Evolutionary conservation across 805 yeast genomes (phyloP), one percentile per base, ranked within the genome.

Genomic region (Kockiozyma suomiensis): DNA sequence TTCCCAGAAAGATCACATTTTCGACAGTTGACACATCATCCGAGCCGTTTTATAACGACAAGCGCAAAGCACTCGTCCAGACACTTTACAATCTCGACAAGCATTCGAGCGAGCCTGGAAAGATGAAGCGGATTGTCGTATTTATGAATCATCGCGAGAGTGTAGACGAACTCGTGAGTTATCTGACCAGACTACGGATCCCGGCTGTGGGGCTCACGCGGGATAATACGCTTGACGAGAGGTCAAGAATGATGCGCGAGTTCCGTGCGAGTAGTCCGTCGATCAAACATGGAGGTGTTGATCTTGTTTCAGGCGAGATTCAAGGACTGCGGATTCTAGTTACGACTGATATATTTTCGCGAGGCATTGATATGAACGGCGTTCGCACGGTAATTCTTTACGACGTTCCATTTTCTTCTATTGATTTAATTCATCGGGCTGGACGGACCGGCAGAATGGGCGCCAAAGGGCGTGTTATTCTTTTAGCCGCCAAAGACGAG

Each of bases 401-500:
- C 76, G 97, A 93, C 70, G 83, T 91, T 47, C 99, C 99, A 4
- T 81, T 82, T 54, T 85, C 87, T 15, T 83, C 97, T 0, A 85
- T 90, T 19, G 98, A 93, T 73, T 77, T 93, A 61, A 84, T 93
- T 21, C 98, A 93, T 72, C 79, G 99, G 62, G 87, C 90, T 1
- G 99, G 99, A 1, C 82, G 99, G 75, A 93, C 97, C 0, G 97
- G 97, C 2, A 78, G 99, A 72, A 86, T 92, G 88, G 88, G 87
- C 47, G 90, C 87, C 69, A 80, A 87, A 38, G 99, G 99, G 13
- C 81, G 97, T 62, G 97, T 90, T 1, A 86, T 90, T 64, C 77
- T 94, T 69, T 83, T 93, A 53, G 86, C 87, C 28, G 87, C 85
- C 62, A 85, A 85, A 63, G 73, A 72, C 4, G 66, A 62, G 40